A percentile compares a stretch with the other conserved stretches of the same genome.
phyloP scores from a whole-genome alignment of 148 eudicot species.

The Silene latifolia region DNA sequence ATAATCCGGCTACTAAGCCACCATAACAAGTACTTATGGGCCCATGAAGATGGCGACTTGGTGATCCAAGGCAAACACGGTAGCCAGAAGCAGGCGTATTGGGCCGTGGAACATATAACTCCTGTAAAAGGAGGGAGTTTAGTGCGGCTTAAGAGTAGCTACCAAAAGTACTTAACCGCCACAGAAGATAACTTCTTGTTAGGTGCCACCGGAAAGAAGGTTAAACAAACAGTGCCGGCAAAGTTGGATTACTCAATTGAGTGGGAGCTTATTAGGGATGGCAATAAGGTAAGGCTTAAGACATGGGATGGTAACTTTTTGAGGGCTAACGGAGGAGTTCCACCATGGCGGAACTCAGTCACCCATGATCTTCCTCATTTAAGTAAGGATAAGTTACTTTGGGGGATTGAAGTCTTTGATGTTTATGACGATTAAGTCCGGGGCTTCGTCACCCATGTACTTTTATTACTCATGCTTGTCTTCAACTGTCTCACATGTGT shows the following conservation, averaged over 20 bases:
- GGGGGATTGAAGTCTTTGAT: constrained; percentile 33
- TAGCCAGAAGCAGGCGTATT: constrained; percentile 34
- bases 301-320: constrained; percentile 61
- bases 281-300: constrained; percentile 16
- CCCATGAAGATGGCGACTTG: constrained; percentile 49
- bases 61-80: constrained; percentile 60
- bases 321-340: constrained; percentile 79
- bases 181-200: constrained; percentile 53
- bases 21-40: constrained; percentile 58
- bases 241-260: constrained; percentile 58
- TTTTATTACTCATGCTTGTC: neutral
- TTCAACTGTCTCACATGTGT: neutral
- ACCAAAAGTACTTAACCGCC: constrained; percentile 59
- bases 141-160: constrained; percentile 53
- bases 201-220: constrained; percentile 74
- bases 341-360: constrained; percentile 87
- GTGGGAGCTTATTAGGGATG: constrained; percentile 79
- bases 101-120: constrained; percentile 63
- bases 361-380: constrained; percentile 78
- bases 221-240: constrained; percentile 44
- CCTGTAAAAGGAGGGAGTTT: constrained; percentile 27
- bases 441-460: too few relatives aligned
- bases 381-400: constrained; percentile 37
- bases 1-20: constrained; percentile 51
- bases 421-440: constrained; percentile 6